These are phyloP conservation scores for Cladophialophora immunda DNA, from an alignment of 2,329 filamentous ascomycete genomes.

Conservation along the genomic window DNA sequence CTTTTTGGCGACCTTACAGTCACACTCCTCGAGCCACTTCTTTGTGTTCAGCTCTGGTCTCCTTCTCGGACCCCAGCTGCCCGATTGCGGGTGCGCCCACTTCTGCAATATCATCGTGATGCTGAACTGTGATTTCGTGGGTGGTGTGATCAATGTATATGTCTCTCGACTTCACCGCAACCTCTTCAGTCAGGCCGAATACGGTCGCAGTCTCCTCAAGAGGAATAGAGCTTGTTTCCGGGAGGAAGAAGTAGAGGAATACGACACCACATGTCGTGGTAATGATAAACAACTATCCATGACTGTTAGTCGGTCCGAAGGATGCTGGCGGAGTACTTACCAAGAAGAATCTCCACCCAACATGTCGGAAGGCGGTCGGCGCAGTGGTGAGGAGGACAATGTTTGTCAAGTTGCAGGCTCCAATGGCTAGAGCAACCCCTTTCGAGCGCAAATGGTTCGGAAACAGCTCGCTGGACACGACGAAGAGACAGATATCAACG, in stretches of 20 bases:
- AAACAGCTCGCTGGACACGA: neutral
- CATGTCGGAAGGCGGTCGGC: neutral
- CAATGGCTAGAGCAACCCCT: neutral
- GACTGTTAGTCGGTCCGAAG: no score
- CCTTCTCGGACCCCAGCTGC: no score
- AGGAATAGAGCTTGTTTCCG: neutral
- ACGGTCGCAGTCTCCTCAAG: neutral
- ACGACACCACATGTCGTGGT: neutral
- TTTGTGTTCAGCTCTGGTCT: no score
- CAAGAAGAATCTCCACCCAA: constrained; percentile 1
- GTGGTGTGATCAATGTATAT: no score
- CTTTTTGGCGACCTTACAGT: no score
- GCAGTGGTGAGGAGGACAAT: neutral
- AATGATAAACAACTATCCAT: neutral
- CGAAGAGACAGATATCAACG: neutral
- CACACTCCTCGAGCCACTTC: no score
- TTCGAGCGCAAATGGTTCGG: constrained; percentile 5
- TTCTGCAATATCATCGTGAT: no score
- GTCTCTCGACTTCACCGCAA: no score
- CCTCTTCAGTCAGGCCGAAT: neutral
- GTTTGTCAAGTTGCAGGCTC: neutral
- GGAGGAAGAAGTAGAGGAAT: neutral
- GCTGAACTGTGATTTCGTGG: no score
- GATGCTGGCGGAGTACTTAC: no score
- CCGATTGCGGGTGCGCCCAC: no score